Evolutionary conservation across 257 asterid genomes (phyloP).

Genomic region (Buddleja alternifolia): DNA sequence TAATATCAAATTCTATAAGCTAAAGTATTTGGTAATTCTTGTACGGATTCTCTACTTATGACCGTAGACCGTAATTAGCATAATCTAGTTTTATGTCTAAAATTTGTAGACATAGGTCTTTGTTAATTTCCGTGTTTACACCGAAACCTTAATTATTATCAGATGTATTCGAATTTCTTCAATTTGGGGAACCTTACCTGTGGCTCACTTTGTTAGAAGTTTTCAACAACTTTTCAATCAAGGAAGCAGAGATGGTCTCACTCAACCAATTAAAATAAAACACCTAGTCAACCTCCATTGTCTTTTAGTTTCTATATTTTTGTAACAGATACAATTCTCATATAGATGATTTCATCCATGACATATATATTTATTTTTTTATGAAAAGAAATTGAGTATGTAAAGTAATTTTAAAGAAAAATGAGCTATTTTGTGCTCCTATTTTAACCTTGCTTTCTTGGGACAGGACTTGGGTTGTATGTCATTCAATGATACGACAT

Average conservation of each 20-base stretch:
- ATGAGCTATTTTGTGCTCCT: too few relatives aligned
- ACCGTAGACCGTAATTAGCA: neutral
- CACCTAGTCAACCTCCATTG: conserved; percentile 1
- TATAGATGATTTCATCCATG: too few relatives aligned
- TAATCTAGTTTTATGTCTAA: neutral
- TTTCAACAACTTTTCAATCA: neutral
- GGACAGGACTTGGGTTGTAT: too few relatives aligned
- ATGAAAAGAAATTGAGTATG: too few relatives aligned
- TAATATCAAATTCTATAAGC: too few relatives aligned
- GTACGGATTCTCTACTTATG: neutral
- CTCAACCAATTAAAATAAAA: neutral
- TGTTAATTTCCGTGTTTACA: neutral
- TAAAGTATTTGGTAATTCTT: too few relatives aligned
- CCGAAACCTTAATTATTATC: neutral
- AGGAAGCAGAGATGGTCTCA: neutral
- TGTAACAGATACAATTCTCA: too few relatives aligned
- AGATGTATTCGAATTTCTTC: neutral
- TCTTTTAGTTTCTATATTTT: neutral
- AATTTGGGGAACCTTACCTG: conserved; percentile 7
- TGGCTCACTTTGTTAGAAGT: neutral
- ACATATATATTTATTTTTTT: too few relatives aligned
- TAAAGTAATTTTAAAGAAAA: too few relatives aligned
- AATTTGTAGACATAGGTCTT: conserved; percentile 8
- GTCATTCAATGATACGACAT: too few relatives aligned
- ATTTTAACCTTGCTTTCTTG: too few relatives aligned